A percentile compares a stretch with the other conserved stretches of the same genome.
These are phyloP conservation scores for Acephala macrosclerotiorum DNA, from an alignment of 2,329 filamentous ascomycete species.

Conservation along the genomic window DNA sequence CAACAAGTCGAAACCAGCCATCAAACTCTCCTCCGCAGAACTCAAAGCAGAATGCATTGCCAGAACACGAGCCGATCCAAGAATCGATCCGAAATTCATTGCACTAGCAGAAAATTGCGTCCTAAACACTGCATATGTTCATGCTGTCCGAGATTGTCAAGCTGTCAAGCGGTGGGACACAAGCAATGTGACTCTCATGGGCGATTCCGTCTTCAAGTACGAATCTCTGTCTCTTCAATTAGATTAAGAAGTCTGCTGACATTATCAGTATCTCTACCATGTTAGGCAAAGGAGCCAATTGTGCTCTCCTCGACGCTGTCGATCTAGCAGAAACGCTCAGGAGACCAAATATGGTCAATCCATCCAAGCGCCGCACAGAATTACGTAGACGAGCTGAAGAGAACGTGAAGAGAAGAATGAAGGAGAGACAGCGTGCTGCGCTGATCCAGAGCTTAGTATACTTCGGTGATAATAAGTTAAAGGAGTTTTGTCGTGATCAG, in stretches of 20 bases:
- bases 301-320: conserved; percentile 40
- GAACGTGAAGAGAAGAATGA: conserved; percentile 37
- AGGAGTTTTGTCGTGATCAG: conserved; percentile 33
- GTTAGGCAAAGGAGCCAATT: conserved; percentile 41
- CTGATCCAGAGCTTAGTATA: conserved; percentile 40
- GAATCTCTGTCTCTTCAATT: not conserved
- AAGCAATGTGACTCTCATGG: conserved; percentile 37
- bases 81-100: conserved; percentile 33
- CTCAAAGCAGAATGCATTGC: conserved; percentile 37
- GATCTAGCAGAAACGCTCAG: conserved; percentile 35
- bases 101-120: conserved; percentile 33
- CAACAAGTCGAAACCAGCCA: conserved; percentile 34
- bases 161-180: conserved; percentile 37
- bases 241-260: conserved; percentile 11
- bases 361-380: conserved; percentile 16
- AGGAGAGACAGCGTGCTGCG: conserved; percentile 35
- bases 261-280: conserved; percentile 37
- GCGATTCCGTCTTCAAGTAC: conserved; percentile 41
- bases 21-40: conserved; percentile 33
- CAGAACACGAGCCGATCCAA: conserved; percentile 25
- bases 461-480: conserved; percentile 37
- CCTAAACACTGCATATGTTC: conserved; percentile 34
- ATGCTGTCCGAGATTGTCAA: conserved; percentile 35
- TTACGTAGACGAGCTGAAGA: conserved; percentile 31
- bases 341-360: conserved; percentile 14